These are phyloP conservation scores for Wickerhamiella domercqiae DNA, from an alignment of 805 yeast species.

Conservation along the genomic window DNA sequence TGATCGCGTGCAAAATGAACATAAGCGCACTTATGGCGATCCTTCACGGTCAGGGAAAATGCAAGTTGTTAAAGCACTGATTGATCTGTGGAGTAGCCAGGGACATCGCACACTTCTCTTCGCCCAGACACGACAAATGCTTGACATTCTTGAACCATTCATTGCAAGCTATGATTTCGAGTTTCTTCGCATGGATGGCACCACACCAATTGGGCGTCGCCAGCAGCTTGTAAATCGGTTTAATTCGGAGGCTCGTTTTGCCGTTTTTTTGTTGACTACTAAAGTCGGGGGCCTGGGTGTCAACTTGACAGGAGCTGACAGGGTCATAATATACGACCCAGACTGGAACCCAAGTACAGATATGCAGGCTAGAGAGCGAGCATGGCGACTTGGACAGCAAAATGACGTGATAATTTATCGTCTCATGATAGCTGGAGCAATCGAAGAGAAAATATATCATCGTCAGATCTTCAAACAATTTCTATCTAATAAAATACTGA, in stretches of 20 bases:
- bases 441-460: conserved; percentile 93
- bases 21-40: conserved; percentile 28
- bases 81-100: conserved; percentile 62
- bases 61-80: conserved; percentile 66
- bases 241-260: conserved; percentile 42
- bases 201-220: conserved; percentile 63
- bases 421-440: conserved; percentile 85
- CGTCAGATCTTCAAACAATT: conserved; percentile 93
- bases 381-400: conserved; percentile 94
- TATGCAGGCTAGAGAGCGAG: conserved; percentile 89
- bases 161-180: conserved; percentile 29
- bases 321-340: conserved; percentile 90
- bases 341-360: conserved; percentile 99
- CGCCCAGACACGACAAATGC: conserved; percentile 88
- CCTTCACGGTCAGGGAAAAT: conserved; percentile 63
- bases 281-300: conserved; percentile 95
- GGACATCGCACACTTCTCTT: conserved; percentile 72
- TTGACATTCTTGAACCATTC: conserved; percentile 67
- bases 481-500: conserved; percentile 78
- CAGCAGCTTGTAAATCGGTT: conserved; percentile 71
- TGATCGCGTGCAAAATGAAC: conserved; percentile 27
- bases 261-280: conserved; percentile 73
- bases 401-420: conserved; percentile 82
- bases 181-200: conserved; percentile 85
- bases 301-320: conserved; percentile 83